Evolutionary conservation across 2,329 filamentous ascomycete genomes (phyloP), one percentile per base, ranked within the genome.

Genomic region (Sordariomycetes sp.): DNA sequence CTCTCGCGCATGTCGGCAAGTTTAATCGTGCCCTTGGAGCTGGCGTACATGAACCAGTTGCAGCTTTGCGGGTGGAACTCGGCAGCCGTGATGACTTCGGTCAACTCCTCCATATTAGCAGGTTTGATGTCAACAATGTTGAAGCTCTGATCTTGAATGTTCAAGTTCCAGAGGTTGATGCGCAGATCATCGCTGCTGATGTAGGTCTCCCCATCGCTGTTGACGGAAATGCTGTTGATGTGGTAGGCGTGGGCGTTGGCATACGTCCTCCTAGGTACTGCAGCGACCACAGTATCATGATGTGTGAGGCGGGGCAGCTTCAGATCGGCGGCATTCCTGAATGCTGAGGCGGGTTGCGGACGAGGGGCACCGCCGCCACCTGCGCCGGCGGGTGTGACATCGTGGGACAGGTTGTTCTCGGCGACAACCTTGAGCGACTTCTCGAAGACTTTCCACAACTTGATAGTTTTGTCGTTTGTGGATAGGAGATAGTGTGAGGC

Each of bases 1-100:
- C 87, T 94, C 68, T 95, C 84, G 50, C 92, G 79, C 92, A 98
- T 98, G 53, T 98, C 92, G 31, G 92, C 92, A 49, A 98, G 71
- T 66, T 98, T 98, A 66, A 98, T 96, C 23, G 92, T 96, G 40
- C 92, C 92, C 63, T 98, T 98, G 39, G 88, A 95, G 61, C 90
- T 96, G 48, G 92, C 92, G 58, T 96, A 98, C 90, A 98, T 98
- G 67, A 98, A 96, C 87, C 86, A 94, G 63, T 98, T 96, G 72
- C 92, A 98, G 68, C 88, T 94, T 51, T 81, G 70, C 6, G 92
- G 92, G 55, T 98, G 92, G 53, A 98, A 98, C 55, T 98, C 92
- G 35, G 92, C 92, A 27, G 92, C 92, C 10, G 92, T 98, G 54
- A 98, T 96, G 47, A 98, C 92, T 61, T 98, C 92, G 1, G 92